phyloP scores from a whole-genome alignment of 352 stramenopile genomes.

The Peronospora tabacina region DNA sequence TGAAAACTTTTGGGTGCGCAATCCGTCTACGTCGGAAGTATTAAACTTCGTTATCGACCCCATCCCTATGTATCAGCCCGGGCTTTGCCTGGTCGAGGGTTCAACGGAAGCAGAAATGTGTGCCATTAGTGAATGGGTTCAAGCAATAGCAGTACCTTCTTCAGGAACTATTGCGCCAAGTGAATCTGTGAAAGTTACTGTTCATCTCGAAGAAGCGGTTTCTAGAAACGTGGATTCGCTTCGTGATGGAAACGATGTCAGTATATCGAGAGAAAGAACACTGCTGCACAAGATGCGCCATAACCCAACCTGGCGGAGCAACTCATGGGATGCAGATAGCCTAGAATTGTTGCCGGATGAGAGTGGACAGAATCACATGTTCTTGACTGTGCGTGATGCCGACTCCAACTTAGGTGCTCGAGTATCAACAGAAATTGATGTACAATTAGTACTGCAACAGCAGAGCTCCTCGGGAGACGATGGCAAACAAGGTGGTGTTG shows the following conservation, averaged over 20 bases:
- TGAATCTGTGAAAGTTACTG: conserved; percentile 70
- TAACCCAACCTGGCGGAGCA: conserved; percentile 75
- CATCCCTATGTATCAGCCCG: conserved; percentile 52
- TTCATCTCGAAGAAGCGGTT: conserved; percentile 63
- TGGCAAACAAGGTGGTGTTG: conserved; percentile 29
- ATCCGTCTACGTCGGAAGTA: conserved; percentile 53
- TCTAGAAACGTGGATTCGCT: conserved; percentile 19
- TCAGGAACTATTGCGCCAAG: conserved; percentile 62
- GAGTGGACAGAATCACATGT: conserved; percentile 62
- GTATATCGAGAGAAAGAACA: conserved; percentile 26
- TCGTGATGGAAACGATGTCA: conserved; percentile 28
- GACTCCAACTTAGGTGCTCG: conserved; percentile 47
- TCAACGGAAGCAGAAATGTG: conserved; percentile 48
- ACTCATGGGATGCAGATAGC: conserved; percentile 68
- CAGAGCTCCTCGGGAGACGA: conserved; percentile 29
- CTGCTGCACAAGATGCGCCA: conserved; percentile 69
- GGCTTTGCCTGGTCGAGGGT: conserved; percentile 61
- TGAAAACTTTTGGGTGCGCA: conserved; percentile 80
- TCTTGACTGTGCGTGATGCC: conserved; percentile 60
- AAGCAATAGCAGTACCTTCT: conserved; percentile 60
- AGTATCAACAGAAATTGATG: conserved; percentile 53
- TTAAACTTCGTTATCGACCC: conserved; percentile 72
- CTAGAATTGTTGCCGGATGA: conserved; percentile 33
- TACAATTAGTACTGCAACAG: conserved; percentile 64
- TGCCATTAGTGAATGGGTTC: conserved; percentile 71